These are phyloP conservation scores for Grigorovia yakushimaensis DNA, from an alignment of 805 yeast species.

Conservation along the genomic window DNA sequence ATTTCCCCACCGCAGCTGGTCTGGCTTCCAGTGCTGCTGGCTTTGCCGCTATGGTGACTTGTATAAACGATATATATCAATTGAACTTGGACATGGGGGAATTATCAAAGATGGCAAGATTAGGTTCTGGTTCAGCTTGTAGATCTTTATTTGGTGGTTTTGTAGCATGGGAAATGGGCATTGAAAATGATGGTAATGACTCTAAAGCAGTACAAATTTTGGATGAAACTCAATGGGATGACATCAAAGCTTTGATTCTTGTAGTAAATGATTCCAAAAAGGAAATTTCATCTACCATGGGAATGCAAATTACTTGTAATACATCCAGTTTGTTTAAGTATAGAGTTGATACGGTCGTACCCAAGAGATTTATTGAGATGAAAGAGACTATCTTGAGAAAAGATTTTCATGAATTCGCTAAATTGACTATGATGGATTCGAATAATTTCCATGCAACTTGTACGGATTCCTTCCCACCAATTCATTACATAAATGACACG, in stretches of 20 bases:
- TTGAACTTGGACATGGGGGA: slow-evolving; percentile 81
- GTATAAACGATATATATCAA: slow-evolving; percentile 77
- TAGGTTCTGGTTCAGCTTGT: slow-evolving; percentile 98
- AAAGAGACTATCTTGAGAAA: slow-evolving; percentile 59
- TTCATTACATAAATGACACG: slow-evolving; percentile 85
- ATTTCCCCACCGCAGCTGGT: slow-evolving; percentile 99
- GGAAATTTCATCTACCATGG: slow-evolving; percentile 89
- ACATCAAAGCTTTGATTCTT: slow-evolving; percentile 81
- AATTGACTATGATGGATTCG: slow-evolving; percentile 91
- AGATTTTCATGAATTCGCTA: slow-evolving; percentile 75
- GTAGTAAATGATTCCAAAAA: slow-evolving; percentile 91
- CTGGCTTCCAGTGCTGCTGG: slow-evolving; percentile 98
- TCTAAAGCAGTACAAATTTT: slow-evolving; percentile 92
- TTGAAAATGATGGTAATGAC: slow-evolving; percentile 65
- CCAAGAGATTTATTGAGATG: slow-evolving; percentile 77
- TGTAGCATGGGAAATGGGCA: slow-evolving; percentile 99
- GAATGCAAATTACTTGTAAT: slow-evolving; percentile 91
- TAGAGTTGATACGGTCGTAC: slow-evolving; percentile 76
- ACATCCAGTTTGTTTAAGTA: slow-evolving; percentile 80
- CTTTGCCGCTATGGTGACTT: slow-evolving; percentile 86
- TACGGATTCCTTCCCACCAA: slow-evolving; percentile 90
- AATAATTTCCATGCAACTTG: slow-evolving; percentile 98
- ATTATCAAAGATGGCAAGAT: slow-evolving; percentile 87
- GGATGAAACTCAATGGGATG: slow-evolving; percentile 79
- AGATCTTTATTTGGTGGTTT: slow-evolving; percentile 94